These are phyloP conservation scores for Spergularia azorica DNA, from an alignment of 179 eudicot species.

Conservation along the genomic window DNA sequence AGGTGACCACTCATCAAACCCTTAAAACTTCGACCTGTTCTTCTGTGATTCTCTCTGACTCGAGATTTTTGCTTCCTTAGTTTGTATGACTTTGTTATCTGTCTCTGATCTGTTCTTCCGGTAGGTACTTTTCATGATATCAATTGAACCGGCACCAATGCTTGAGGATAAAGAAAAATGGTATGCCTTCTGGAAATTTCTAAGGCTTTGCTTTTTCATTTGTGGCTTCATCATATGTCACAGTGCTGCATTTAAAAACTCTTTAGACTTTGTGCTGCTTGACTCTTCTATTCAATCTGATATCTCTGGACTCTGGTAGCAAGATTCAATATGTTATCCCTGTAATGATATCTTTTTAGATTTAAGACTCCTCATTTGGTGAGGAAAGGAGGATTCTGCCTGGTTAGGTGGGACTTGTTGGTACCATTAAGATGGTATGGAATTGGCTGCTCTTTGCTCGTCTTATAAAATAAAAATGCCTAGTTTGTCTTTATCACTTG, in stretches of 20 bases:
- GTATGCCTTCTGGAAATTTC: slow-evolving; percentile 37
- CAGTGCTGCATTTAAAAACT: background rate
- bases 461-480: too few relatives aligned
- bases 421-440: too few relatives aligned
- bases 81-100: background rate
- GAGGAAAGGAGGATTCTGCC: background rate
- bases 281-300: background rate
- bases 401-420: background rate
- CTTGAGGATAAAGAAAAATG: slow-evolving; percentile 99
- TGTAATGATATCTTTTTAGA: background rate
- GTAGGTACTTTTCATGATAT: slow-evolving; percentile 96
- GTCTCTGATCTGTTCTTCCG: slow-evolving; percentile 25
- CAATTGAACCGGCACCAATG: slow-evolving; percentile 99
- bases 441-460: too few relatives aligned
- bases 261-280: background rate
- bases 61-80: background rate
- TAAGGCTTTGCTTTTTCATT: background rate
- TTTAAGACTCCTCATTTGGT: background rate
- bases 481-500: too few relatives aligned
- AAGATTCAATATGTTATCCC: background rate
- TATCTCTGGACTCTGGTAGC: background rate
- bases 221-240: background rate
- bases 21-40: background rate
- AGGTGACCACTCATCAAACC: background rate
- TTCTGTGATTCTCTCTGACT: background rate